Evolutionary conservation across 2,329 filamentous ascomycete species (phyloP).

Genomic region (Neopestalotiopsis clavispora): DNA sequence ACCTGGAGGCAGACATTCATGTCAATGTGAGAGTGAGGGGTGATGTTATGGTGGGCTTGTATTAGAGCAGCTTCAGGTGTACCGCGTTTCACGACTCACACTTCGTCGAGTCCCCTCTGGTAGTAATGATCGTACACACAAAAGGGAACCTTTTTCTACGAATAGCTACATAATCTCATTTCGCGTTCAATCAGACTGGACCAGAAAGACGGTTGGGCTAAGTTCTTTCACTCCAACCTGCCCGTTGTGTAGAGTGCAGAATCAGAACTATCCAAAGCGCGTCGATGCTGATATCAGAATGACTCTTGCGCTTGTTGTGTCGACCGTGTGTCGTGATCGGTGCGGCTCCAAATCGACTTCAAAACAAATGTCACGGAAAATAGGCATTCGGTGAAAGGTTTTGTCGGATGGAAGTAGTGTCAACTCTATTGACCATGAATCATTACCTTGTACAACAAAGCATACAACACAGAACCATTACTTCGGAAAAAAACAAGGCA

Average conservation of each 20-base stretch:
- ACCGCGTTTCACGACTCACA: neutral
- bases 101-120: neutral
- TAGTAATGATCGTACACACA: neutral
- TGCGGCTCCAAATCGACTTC: neutral
- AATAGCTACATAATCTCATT: neutral
- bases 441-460: neutral
- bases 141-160: neutral
- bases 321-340: no score
- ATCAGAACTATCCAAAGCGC: no score
- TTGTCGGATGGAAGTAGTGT: neutral
- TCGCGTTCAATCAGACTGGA: neutral
- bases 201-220: neutral
- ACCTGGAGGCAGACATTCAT: constrained; percentile 66
- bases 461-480: no score
- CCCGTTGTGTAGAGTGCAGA: neutral
- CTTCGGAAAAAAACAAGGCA: no score
- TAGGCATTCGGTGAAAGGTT: neutral
- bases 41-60: constrained; percentile 65
- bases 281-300: no score
- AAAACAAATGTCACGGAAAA: neutral
- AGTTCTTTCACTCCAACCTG: neutral
- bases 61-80: constrained; percentile 39
- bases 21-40: constrained; percentile 63
- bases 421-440: neutral
- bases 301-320: no score